These are phyloP conservation scores for Iris pallida DNA, from an alignment of 116 monocot species.

Conservation along the genomic window DNA sequence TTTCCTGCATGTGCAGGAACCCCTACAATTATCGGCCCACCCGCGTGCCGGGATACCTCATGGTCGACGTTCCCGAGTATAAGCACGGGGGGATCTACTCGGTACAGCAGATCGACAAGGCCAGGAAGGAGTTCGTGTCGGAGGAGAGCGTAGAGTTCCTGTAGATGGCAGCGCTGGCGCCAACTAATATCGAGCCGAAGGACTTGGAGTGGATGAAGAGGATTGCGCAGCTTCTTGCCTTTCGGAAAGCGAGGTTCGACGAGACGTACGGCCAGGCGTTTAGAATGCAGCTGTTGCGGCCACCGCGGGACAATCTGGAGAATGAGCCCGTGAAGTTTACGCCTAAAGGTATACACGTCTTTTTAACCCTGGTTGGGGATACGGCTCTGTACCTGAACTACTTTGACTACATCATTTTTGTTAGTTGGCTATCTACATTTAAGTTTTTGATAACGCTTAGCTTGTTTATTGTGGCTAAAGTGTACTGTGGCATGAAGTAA, in stretches of 20 bases:
- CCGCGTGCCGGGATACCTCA: conserved; percentile 33
- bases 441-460: background rate
- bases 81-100: conserved; percentile 56
- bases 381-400: conserved; percentile 16
- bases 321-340: conserved; percentile 39
- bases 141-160: conserved; percentile 29
- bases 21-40: conserved; percentile 37
- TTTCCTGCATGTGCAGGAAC: conserved; percentile 63
- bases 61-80: conserved; percentile 60
- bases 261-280: conserved; percentile 83
- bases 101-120: conserved; percentile 40
- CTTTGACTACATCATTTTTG: background rate
- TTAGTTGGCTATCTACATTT: background rate
- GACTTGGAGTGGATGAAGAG: conserved; percentile 24
- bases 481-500: too few species aligned
- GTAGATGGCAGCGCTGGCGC: conserved; percentile 17
- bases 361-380: conserved; percentile 20
- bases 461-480: too few species aligned
- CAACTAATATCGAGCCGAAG: background rate
- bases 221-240: conserved; percentile 34
- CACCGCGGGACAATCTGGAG: conserved; percentile 13
- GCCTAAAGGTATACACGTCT: conserved; percentile 65
- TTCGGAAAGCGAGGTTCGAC: conserved; percentile 49
- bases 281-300: conserved; percentile 43
- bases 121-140: conserved; percentile 44